A percentile compares a stretch with the other conserved stretches of the same genome.
Evolutionary conservation across 1,284 basidiomycete species (phyloP).

Genomic region (Tetrapyrgos nigripes): DNA sequence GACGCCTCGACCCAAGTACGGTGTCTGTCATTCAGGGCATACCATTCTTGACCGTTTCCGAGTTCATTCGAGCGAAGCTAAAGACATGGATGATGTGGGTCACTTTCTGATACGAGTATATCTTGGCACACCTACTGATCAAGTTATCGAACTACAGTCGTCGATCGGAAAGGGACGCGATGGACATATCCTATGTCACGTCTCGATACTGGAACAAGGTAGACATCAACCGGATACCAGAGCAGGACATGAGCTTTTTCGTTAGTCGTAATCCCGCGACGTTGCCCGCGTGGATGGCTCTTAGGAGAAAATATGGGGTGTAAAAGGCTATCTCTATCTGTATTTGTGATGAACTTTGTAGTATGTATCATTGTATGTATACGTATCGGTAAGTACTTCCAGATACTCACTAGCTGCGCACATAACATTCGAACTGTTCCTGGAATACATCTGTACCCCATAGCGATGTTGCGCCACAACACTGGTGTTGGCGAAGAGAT

Average conservation of each 20-base stretch:
- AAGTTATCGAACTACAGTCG: slow-evolving; percentile 50
- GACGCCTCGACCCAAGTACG: slow-evolving; percentile 67
- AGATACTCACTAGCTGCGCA: no score
- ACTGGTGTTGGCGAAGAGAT: no score
- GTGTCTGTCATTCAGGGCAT: slow-evolving; percentile 69
- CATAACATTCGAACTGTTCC: no score
- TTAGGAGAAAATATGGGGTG: slow-evolving; percentile 74
- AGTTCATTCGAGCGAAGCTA: slow-evolving; percentile 81
- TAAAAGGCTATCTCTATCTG: slow-evolving; percentile 16
- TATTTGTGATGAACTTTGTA: neutral
- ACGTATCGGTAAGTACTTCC: no score
- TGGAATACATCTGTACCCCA: no score
- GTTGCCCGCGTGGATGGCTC: slow-evolving; percentile 69
- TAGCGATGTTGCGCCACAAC: no score
- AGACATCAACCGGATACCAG: slow-evolving; percentile 81
- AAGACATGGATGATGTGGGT: slow-evolving; percentile 78
- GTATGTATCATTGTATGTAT: neutral
- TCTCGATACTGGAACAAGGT: slow-evolving; percentile 77
- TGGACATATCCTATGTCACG: slow-evolving; percentile 72
- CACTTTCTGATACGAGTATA: slow-evolving; percentile 13
- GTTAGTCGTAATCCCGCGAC: slow-evolving; percentile 59
- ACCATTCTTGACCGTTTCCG: slow-evolving; percentile 79
- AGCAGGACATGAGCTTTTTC: slow-evolving; percentile 81
- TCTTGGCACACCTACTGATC: slow-evolving; percentile 18
- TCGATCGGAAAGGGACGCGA: slow-evolving; percentile 69